A percentile compares a stretch with the other conserved stretches of the same genome.
phyloP scores from a whole-genome alignment of 768 basidiomycete genomes.

The Tylopilus felleus region DNA sequence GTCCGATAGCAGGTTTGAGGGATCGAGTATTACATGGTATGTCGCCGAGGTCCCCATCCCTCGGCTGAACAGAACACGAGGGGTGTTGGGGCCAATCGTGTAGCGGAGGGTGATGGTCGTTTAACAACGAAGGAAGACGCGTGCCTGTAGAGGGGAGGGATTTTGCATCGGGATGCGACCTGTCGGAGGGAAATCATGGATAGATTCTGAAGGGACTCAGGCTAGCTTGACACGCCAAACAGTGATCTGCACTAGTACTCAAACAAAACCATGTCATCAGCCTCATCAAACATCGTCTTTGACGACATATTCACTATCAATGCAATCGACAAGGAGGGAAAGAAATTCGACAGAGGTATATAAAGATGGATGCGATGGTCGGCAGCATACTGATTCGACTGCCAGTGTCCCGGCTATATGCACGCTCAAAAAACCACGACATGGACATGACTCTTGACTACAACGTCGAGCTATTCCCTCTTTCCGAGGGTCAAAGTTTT shows the following conservation, averaged over 20 bases:
- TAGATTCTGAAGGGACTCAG: no score
- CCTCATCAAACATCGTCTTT: conserved; percentile 77
- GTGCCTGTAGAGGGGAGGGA: neutral
- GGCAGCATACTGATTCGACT: conserved; percentile 3
- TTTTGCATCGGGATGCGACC: neutral
- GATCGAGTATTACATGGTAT: conserved; percentile 35
- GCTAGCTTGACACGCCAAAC: no score
- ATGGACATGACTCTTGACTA: conserved; percentile 95
- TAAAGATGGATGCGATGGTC: neutral
- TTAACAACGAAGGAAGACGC: no score
- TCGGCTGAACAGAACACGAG: conserved; percentile 4
- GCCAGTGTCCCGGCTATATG: conserved; percentile 87
- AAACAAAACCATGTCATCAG: conserved; percentile 44
- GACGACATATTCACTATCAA: conserved; percentile 90
- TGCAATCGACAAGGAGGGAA: conserved; percentile 86
- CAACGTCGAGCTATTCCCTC: conserved; percentile 86
- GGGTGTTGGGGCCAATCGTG: neutral
- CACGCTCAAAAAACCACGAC: conserved; percentile 84
- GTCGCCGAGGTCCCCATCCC: conserved; percentile 41
- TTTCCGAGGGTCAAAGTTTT: conserved; percentile 66
- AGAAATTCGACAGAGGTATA: conserved; percentile 95
- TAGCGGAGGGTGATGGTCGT: neutral
- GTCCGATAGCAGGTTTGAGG: neutral
- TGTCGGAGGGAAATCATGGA: neutral
- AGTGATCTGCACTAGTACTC: neutral